Evolutionary conservation across 768 basidiomycete genomes (phyloP), one percentile per base, ranked within the genome.

Genomic region (Plicaturopsis crispa): DNA sequence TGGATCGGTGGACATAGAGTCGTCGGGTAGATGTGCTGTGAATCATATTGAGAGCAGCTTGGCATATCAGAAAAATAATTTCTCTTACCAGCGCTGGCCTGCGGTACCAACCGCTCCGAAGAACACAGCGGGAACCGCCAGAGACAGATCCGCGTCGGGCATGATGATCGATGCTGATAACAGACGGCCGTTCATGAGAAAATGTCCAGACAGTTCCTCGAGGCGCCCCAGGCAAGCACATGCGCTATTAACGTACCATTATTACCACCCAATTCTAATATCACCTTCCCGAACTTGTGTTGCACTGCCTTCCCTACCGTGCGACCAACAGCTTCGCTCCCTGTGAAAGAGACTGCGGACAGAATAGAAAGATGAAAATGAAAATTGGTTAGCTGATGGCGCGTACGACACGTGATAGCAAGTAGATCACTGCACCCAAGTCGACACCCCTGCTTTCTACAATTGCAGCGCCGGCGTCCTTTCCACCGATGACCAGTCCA

Each of bases 231-330:
- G 45, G 35, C 28, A 43, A 38, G 44, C 49, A 33, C 44, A 47
- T 36, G 33, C 39, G 43, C 41, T 40, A 31, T 49, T 43, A 41
- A 18, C 67, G 38, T 59, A 89, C 89, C 90, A 54, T 97, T 97
- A 63, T 98, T 97, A 24, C 94, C 94, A 18, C 93, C 93, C 2
- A 97, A 67, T 55, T 97, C 94, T 18, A 97, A 72, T 16, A 97
- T 77, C 21, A 79, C 70, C 63, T 94, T 89, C 14, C 92, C 93
- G 57, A 93, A 94, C 45, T 90, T 71, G 39, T 79, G 78, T 56
- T 85, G 85, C 3, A 96, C 92, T 44, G 68, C 70, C 63, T 78
- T 80, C n/a, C 86, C 86, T n/a, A 98, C 91, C 41, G 78, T 72
- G 36, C 83, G 74, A 10, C 94, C 94, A 39, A 89, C 80, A 37